Base-by-base conservation (phyloP, 129 eudicot species). In the Erigeron canadensis region DNA sequence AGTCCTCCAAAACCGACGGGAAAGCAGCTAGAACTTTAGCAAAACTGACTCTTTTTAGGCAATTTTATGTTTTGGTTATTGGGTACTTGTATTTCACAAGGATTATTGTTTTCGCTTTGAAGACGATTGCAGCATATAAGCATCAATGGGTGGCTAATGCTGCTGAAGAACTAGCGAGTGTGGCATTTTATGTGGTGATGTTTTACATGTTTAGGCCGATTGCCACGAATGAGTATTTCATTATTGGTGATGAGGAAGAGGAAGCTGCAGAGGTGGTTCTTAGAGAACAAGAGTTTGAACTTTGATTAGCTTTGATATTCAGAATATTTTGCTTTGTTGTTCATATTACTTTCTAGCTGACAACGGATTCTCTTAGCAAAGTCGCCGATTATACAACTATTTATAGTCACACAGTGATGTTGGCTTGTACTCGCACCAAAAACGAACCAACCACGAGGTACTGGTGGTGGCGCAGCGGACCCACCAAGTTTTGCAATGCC, bases 161-260 rank as follows among this genome's bases (percentile, higher is more conserved):
- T 15, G 70, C 79, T 1, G 65, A 81, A 48, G 91, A 86, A 74
- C 7, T 67, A 5, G 75, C 77, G 38, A 72, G 83, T 9, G 18
- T 84, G 7, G 70, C 37, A 46, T 86, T 86, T 15, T 84, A 79
- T 63, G 13, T 66, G 1, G 78, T 65, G 16, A 80, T 86, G 86
- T 84, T 71, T 70, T 81, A 75, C 63, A 67, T 83, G 77, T 81
- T 86, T 58, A 71, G 85, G 44, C 92, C 88, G 0, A 80, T 37
- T 28, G 86, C 74, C 19, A 65, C 80, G 34, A 81, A 81, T 44
- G 77, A 84, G 44, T 86, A 84, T 54, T 65, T 70, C 63, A 79
- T 76, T 43, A 54, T 84, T 64, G 75, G 55, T 22, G 53, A 72
- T 59, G 81, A 77, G 4, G 73, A 83, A 4, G 77, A 65, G 0